A percentile compares a stretch with the other conserved stretches of the same genome.
Evolutionary conservation across 371 early-diverging fungal species (phyloP).

Genomic region (Rhizopus stolonifer): DNA sequence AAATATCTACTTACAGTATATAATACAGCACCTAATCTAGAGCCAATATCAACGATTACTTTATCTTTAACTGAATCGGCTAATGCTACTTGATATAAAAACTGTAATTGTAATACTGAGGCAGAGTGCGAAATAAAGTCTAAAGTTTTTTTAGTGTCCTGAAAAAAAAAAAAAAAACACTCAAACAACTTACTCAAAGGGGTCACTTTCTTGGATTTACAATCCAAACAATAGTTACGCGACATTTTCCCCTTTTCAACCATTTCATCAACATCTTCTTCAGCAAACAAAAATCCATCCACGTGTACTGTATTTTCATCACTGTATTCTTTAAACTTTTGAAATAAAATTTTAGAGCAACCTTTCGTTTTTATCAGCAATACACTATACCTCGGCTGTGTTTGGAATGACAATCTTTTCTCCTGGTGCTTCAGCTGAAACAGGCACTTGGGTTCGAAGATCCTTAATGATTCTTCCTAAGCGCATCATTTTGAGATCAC

Average conservation of each 20-base stretch:
- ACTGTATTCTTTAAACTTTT: conserved; percentile 54
- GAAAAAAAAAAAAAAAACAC: background rate
- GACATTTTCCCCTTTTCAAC: conserved; percentile 62
- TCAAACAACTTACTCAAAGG: conserved; percentile 41
- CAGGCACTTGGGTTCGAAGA: conserved; percentile 51
- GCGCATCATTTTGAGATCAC: conserved; percentile 40
- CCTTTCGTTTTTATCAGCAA: background rate
- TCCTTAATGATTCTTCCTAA: conserved; percentile 57
- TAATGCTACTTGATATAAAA: conserved; percentile 56
- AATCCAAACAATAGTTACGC: conserved; percentile 64
- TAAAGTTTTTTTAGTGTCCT: conserved; percentile 8
- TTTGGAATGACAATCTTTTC: conserved; percentile 58
- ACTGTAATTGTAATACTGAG: conserved; percentile 59
- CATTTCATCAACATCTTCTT: conserved; percentile 67
- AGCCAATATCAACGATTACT: conserved; percentile 63
- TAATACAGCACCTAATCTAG: conserved; percentile 65
- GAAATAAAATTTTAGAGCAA: background rate
- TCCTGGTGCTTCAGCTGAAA: conserved; percentile 63
- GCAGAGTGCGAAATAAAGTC: conserved; percentile 72
- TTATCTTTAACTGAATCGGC: conserved; percentile 51
- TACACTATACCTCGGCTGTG: conserved; percentile 44
- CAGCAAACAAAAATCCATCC: conserved; percentile 63
- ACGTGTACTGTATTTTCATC: conserved; percentile 65
- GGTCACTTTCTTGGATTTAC: conserved; percentile 51
- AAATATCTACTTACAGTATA: conserved; percentile 47